phyloP scores from a whole-genome alignment of 140 eudicot genomes.

The Anethum foeniculum region DNA sequence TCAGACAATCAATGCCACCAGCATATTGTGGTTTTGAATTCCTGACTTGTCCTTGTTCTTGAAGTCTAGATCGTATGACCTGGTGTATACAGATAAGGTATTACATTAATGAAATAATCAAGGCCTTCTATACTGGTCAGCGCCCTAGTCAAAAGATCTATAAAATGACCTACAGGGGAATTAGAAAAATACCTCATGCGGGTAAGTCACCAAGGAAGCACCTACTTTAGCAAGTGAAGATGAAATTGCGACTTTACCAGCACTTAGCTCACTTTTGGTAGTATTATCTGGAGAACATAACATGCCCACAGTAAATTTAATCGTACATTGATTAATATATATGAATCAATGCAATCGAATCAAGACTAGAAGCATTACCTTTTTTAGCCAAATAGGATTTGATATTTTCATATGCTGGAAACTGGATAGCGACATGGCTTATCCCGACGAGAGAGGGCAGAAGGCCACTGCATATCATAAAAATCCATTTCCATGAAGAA shows the following conservation, averaged over 20 bases:
- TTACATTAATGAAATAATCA: not conserved
- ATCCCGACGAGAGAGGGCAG: slow-evolving; percentile 91
- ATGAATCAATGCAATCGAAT: not conserved
- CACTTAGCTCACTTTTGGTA: slow-evolving; percentile 40
- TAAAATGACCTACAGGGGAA: not conserved
- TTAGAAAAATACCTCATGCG: slow-evolving; percentile 63
- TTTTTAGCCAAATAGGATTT: slow-evolving; percentile 65
- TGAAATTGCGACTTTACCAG: slow-evolving; percentile 78
- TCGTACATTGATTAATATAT: not conserved
- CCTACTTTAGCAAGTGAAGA: slow-evolving; percentile 75
- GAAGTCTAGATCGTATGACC: slow-evolving; percentile 79
- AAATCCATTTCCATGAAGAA: not conserved
- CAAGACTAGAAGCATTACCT: slow-evolving; percentile 28
- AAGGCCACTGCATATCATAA: slow-evolving; percentile 56
- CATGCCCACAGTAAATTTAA: slow-evolving; percentile 24
- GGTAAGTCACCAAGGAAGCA: slow-evolving; percentile 77
- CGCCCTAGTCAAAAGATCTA: not conserved
- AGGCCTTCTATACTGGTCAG: not conserved
- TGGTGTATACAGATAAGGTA: slow-evolving; percentile 13
- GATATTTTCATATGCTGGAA: slow-evolving; percentile 82
- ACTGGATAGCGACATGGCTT: slow-evolving; percentile 92
- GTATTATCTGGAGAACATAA: slow-evolving; percentile 49
- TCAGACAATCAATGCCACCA: slow-evolving; percentile 65
- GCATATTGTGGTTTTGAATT: slow-evolving; percentile 36
- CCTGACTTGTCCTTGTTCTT: slow-evolving; percentile 73